A percentile compares a stretch with the other conserved stretches of the same genome.
These are phyloP conservation scores for Peterozyma toletana DNA, from an alignment of 805 yeast genomes.

Conservation along the genomic window DNA sequence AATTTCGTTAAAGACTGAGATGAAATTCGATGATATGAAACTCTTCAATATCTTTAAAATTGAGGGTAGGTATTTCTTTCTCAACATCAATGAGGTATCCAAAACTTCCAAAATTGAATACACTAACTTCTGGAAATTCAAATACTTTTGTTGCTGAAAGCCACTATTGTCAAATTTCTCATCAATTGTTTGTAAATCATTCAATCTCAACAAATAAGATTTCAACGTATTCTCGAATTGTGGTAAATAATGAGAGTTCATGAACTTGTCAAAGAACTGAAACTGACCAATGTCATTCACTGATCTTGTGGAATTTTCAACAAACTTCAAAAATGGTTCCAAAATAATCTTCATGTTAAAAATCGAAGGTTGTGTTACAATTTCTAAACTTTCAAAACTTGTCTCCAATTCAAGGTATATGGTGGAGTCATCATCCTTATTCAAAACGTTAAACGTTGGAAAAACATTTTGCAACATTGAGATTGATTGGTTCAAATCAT, in stretches of 20 bases:
- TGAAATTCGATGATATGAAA: constrained; percentile 27
- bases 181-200: constrained; percentile 28
- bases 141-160: constrained; percentile 30
- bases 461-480: constrained; percentile 49
- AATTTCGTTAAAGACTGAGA: constrained; percentile 22
- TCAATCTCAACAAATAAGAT: constrained; percentile 39
- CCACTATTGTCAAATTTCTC: constrained; percentile 32
- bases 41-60: constrained; percentile 32
- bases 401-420: constrained; percentile 53
- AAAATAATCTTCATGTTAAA: constrained; percentile 75
- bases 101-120: constrained; percentile 26
- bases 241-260: constrained; percentile 59
- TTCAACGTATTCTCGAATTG: constrained; percentile 52
- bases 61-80: constrained; percentile 45
- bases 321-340: constrained; percentile 65
- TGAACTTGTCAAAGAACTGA: constrained; percentile 52
- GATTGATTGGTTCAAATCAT: constrained; percentile 4
- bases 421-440: constrained; percentile 17
- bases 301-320: constrained; percentile 42
- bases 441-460: constrained; percentile 49
- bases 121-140: constrained; percentile 38
- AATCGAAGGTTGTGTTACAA: constrained; percentile 61
- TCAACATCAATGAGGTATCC: constrained; percentile 53
- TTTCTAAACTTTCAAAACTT: constrained; percentile 49
- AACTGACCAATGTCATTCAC: constrained; percentile 21